Base-by-base conservation (phyloP, 2,329 filamentous ascomycete genomes). In the Thelonectria rubi region DNA sequence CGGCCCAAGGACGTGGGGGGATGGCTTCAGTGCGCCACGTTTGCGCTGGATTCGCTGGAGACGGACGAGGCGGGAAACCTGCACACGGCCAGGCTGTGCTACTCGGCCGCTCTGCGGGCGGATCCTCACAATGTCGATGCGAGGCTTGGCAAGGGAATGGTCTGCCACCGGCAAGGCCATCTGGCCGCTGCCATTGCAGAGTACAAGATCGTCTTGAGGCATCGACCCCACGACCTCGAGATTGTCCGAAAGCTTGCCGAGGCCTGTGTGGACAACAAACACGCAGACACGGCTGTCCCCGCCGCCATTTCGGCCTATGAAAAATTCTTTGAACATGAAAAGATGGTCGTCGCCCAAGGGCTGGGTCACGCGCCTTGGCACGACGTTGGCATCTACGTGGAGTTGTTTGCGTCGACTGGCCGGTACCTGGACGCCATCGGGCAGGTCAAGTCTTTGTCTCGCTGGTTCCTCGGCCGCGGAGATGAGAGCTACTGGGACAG, bases 321-420 rank as follows among this genome's bases (percentile, higher is more conserved):
- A 49, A 72, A 72, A 5, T 81, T 81, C 55, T 82, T 87, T 58
- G 72, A 79, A 18, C 73, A 82, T 55, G 77, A 80, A 47, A 75
- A 74, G 47, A 64, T 69, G 4, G 67, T 73, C n/a, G 70, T 72
- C 4, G 66, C 72, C 9, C 61, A 74, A 3, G 71, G 77, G 75
- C 43, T 75, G 39, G 74, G 72, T 12, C 74, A 77, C 6, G 81
- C 84, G 55, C 81, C 82, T 32, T 99, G 94, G 94, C 88, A 90
- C 55, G 91, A 98, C 74, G 81, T 96, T 43, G 91, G 93, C 63
- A 90, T 94, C 55, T 97, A 95, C 67, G 85, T 93, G 40, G 93
- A 97, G 71, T 83, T 98, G 17, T 88, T 94, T 63, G 86, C 88
- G 26, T 86, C 88, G 49, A 77, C 87, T 10, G 83, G 84, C 39